Conservation (phyloP, 257 asterid species). For the Capsicum rhomboideum region DNA sequence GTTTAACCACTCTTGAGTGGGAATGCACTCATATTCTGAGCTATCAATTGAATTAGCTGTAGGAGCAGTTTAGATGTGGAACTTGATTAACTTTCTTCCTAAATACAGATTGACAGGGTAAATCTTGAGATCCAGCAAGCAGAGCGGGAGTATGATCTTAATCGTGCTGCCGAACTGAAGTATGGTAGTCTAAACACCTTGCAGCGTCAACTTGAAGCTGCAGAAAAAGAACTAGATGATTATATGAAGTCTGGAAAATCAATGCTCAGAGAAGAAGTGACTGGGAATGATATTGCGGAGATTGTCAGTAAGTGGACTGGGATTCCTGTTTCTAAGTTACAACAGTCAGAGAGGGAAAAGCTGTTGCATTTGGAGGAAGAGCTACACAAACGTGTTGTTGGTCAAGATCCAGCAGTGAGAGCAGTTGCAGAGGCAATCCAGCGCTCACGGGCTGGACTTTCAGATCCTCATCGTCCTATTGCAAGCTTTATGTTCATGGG, state of each 20-base stretch:
- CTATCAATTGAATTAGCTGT: background rate
- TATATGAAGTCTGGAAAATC: slow-evolving; percentile 84
- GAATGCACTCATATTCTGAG: background rate
- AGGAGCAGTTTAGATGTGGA: background rate
- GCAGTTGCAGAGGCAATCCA: slow-evolving; percentile 97
- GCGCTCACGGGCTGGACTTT: slow-evolving; percentile 90
- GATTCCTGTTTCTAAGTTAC: slow-evolving; percentile 79
- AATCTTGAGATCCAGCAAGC: slow-evolving; percentile 97
- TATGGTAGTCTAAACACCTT: slow-evolving; percentile 81
- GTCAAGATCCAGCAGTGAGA: slow-evolving; percentile 87
- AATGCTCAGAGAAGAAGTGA: slow-evolving; percentile 89
- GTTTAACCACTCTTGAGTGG: background rate
- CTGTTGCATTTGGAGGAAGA: slow-evolving; percentile 73
- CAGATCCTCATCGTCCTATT: slow-evolving; percentile 94
- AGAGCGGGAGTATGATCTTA: slow-evolving; percentile 91
- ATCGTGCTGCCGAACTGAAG: slow-evolving; percentile 93
- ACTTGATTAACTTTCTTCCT: background rate
- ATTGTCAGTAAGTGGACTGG: slow-evolving; percentile 99
- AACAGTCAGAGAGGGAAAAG: slow-evolving; percentile 87
- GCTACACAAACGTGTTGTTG: slow-evolving; percentile 73
- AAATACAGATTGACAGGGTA: slow-evolving; percentile 76
- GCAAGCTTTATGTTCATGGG: slow-evolving; percentile 99
- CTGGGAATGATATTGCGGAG: slow-evolving; percentile 78
- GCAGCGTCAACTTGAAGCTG: slow-evolving; percentile 80
- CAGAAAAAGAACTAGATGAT: slow-evolving; percentile 73